phyloP scores from a whole-genome alignment of 2,329 filamentous ascomycete genomes.

The Colletotrichum navitas region DNA sequence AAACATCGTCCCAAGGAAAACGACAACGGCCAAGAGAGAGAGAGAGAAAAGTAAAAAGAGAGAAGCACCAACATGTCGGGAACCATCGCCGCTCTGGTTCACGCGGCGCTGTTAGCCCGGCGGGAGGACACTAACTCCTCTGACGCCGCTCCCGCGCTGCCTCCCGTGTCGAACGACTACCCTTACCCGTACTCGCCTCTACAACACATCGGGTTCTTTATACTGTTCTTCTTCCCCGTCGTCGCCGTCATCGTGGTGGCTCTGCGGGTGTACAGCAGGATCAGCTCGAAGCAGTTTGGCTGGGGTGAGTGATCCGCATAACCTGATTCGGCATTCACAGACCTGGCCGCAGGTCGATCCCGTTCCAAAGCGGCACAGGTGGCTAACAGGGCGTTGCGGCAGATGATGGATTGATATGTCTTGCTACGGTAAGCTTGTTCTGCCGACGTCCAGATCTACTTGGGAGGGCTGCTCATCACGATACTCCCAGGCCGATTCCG shows the following conservation, averaged over 20 bases:
- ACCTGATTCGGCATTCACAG: not conserved
- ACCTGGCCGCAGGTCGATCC: not conserved
- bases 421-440: slow-evolving; percentile 26
- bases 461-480: not conserved
- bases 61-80: slow-evolving; percentile 22
- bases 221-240: slow-evolving; percentile 35
- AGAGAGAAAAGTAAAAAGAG: no score
- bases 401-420: slow-evolving; percentile 39
- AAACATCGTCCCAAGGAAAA: not conserved
- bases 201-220: slow-evolving; percentile 27
- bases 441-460: no score
- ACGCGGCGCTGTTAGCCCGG: slow-evolving; percentile 30
- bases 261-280: slow-evolving; percentile 31
- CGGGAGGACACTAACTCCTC: not conserved
- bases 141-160: not conserved
- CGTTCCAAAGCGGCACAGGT: not conserved
- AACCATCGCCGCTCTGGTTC: slow-evolving; percentile 28
- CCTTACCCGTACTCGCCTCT: slow-evolving; percentile 31
- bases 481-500: slow-evolving; percentile 23
- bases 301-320: slow-evolving; percentile 23
- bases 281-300: slow-evolving; percentile 38
- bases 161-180: slow-evolving; percentile 33
- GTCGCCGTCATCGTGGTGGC: slow-evolving; percentile 28
- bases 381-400: not conserved
- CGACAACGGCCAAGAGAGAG: not conserved